phyloP scores from a whole-genome alignment of 495 filamentous ascomycete genomes.

The Daldinia vernicosa region DNA sequence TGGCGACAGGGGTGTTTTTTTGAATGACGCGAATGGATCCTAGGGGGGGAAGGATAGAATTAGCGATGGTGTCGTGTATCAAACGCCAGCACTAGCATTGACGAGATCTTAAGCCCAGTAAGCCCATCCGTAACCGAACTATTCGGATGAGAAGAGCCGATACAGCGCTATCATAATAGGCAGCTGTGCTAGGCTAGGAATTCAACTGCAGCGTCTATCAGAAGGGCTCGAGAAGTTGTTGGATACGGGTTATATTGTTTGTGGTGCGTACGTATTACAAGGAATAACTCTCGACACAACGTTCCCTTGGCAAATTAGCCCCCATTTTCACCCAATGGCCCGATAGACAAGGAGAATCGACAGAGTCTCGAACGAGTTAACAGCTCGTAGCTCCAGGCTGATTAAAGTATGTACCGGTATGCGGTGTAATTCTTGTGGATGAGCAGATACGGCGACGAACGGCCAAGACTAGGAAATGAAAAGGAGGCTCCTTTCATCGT shows the following conservation, averaged over 20 bases:
- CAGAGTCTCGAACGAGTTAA: constrained; percentile 41
- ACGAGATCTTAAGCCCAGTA: constrained; percentile 20
- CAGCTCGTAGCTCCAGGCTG: constrained; percentile 4
- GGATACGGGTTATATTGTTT: constrained; percentile 37
- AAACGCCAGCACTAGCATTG: constrained; percentile 24
- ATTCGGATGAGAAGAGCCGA: constrained; percentile 33
- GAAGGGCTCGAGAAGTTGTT: constrained; percentile 40
- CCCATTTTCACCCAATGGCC: constrained; percentile 26
- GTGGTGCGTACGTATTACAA: constrained; percentile 11
- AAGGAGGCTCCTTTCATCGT: constrained; percentile 37
- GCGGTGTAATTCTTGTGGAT: constrained; percentile 13
- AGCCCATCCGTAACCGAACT: constrained; percentile 20
- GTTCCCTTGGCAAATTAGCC: constrained; percentile 29
- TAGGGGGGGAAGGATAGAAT: constrained; percentile 26
- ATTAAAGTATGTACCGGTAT: constrained; percentile 14
- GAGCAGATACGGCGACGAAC: not conserved
- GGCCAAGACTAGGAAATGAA: constrained; percentile 33
- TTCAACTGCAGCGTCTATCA: constrained; percentile 17
- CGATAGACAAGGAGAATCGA: constrained; percentile 32
- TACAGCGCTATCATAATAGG: constrained; percentile 16
- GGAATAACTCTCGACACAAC: constrained; percentile 30
- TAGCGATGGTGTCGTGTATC: constrained; percentile 29
- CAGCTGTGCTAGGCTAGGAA: constrained; percentile 7
- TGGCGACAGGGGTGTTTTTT: constrained; percentile 29
- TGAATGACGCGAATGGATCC: constrained; percentile 35